phyloP scores from a whole-genome alignment of 1,139 yeast species.

The Hyphopichia burtonii region DNA sequence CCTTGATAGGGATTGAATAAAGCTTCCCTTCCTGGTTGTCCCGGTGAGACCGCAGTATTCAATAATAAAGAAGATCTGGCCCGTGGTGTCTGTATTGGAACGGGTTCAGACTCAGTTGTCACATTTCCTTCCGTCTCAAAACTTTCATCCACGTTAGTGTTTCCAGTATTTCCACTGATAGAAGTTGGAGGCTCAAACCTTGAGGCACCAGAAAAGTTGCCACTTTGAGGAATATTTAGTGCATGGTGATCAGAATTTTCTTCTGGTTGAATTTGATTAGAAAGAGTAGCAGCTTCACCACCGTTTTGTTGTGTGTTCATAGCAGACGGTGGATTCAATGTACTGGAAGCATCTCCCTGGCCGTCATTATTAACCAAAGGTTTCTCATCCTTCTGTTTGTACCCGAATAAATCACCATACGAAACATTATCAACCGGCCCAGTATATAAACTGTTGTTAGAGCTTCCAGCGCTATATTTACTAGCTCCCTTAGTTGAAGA shows the following conservation, averaged over 20 bases:
- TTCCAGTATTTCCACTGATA: conserved; percentile 9
- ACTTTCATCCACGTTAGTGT: not conserved
- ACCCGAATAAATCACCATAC: conserved; percentile 39
- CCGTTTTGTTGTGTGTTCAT: no score
- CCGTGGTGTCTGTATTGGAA: conserved; percentile 12
- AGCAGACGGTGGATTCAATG: no score
- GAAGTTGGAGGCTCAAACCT: conserved; percentile 2
- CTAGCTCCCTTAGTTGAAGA: conserved; percentile 12
- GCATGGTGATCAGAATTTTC: no score
- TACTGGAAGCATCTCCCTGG: no score
- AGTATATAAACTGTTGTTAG: conserved; percentile 1
- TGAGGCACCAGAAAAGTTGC: conserved; percentile 3
- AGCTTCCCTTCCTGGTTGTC: conserved; percentile 12
- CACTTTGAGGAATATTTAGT: not conserved
- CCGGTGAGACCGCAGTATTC: conserved; percentile 5
- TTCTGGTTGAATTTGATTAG: not conserved
- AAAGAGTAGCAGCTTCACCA: not conserved
- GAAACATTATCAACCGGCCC: conserved; percentile 4
- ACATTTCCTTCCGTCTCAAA: conserved; percentile 8
- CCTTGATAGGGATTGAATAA: conserved; percentile 29
- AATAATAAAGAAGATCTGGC: conserved; percentile 13
- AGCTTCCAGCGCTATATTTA: not conserved
- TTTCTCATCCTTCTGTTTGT: conserved; percentile 1
- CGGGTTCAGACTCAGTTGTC: not conserved
- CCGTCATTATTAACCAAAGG: no score